Evolutionary conservation across 495 filamentous ascomycete species (phyloP).

Genomic region (Jackrogersella minutella): DNA sequence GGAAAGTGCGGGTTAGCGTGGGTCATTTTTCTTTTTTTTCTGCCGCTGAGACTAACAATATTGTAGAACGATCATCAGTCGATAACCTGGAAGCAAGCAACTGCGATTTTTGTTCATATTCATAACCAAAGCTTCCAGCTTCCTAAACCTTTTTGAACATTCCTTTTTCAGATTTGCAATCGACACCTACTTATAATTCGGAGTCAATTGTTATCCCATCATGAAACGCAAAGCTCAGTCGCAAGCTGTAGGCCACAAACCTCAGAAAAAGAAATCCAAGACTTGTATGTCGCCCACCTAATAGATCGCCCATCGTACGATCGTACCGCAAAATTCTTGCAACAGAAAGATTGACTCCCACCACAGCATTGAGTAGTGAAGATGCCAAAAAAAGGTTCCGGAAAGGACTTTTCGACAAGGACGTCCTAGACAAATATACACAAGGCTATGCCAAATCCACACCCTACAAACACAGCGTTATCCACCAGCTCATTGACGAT

Average conservation of each 20-base stretch:
- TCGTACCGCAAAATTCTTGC: slow-evolving; percentile 12
- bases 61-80: slow-evolving; percentile 20
- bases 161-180: background rate
- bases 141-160: background rate
- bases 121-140: slow-evolving; percentile 1
- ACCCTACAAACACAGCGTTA: slow-evolving; percentile 93
- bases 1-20: slow-evolving; percentile 11
- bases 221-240: slow-evolving; percentile 61
- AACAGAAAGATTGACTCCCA: slow-evolving; percentile 26
- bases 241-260: slow-evolving; percentile 46
- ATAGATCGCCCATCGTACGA: slow-evolving; percentile 31
- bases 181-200: background rate
- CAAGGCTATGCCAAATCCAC: slow-evolving; percentile 72
- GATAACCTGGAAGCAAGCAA: background rate
- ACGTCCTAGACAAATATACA: slow-evolving; percentile 71
- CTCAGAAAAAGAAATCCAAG: slow-evolving; percentile 55
- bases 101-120: slow-evolving; percentile 4
- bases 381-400: slow-evolving; percentile 69
- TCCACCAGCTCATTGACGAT: slow-evolving; percentile 78
- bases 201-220: slow-evolving; percentile 41
- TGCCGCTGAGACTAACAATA: slow-evolving; percentile 21
- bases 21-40: slow-evolving; percentile 29
- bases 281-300: slow-evolving; percentile 46
- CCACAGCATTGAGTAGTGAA: slow-evolving; percentile 51
- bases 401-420: slow-evolving; percentile 75